Conservation (phyloP, 2,329 filamentous ascomycete species). For the Cladophialophora immunda region DNA sequence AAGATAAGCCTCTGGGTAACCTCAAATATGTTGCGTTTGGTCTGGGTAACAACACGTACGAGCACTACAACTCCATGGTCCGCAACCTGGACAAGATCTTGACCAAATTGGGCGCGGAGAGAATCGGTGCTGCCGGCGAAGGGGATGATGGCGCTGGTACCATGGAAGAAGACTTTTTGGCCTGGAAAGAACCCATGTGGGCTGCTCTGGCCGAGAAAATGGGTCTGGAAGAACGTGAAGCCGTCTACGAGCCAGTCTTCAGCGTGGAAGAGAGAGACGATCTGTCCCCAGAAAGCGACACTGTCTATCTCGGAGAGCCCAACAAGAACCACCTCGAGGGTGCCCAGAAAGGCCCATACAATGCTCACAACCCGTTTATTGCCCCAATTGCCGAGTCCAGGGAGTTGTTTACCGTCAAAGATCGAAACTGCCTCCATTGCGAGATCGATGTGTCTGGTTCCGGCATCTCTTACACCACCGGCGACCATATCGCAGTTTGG, state of each 20-base stretch:
- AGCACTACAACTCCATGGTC: slow-evolving; percentile 99
- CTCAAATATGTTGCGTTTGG: slow-evolving; percentile 96
- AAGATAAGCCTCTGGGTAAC: slow-evolving; percentile 74
- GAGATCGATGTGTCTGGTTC: slow-evolving; percentile 91
- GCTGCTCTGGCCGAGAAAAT: slow-evolving; percentile 80
- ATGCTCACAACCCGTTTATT: slow-evolving; percentile 96
- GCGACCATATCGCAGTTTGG: slow-evolving; percentile 97
- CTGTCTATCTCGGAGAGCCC: slow-evolving; percentile 94
- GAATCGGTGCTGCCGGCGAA: slow-evolving; percentile 89
- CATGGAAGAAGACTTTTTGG: slow-evolving; percentile 99
- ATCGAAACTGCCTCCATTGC: slow-evolving; percentile 94
- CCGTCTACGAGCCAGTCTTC: slow-evolving; percentile 93
- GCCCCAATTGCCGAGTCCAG: slow-evolving; percentile 90
- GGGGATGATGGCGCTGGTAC: slow-evolving; percentile 97
- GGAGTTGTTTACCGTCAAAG: slow-evolving; percentile 88
- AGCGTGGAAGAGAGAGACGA: slow-evolving; percentile 79
- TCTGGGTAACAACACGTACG: slow-evolving; percentile 98
- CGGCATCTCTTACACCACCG: slow-evolving; percentile 91
- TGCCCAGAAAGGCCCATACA: slow-evolving; percentile 84
- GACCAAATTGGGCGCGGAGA: slow-evolving; percentile 79
- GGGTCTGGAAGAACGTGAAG: slow-evolving; percentile 92
- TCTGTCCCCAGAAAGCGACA: slow-evolving; percentile 75
- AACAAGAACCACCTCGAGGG: slow-evolving; percentile 96
- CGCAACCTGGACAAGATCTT: slow-evolving; percentile 86
- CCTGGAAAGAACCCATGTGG: slow-evolving; percentile 99